Base-by-base conservation (phyloP, 1,139 yeast species). In the Candida neerlandica region DNA sequence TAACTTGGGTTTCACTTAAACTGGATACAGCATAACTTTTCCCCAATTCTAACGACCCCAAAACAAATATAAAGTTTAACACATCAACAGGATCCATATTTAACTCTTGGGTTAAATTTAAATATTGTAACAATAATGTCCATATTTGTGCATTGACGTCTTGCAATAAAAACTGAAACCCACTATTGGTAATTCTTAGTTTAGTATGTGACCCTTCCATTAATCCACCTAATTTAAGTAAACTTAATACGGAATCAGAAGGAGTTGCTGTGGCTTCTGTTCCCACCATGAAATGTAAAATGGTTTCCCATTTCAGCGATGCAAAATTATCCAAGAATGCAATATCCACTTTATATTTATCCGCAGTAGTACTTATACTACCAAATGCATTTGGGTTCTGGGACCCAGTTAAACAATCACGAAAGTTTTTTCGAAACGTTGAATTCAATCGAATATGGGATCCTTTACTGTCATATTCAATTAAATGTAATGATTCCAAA, bases 41-140 rank as follows among this genome's bases (percentile, higher is more conserved):
- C 0, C 99, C 99, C 30, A 92, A 73, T 61, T 94, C 97, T 46
- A 95, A 74, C 2, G 97, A 89, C 2, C 99, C 99, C 43, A 94
- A 73, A 81, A 92, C 86, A 69, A 94, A 95, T 15, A 94, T 86
- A 65, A 94, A 94, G 65, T 94, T 92, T 43, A 94, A 75, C 39
- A 94, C 97, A 62, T 95, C 99, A 26, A 94, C 99, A 0, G 97
- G 95, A 67, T 94, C 96, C 96, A 92, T 89, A 60, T 88, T 84
- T 45, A 89, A 75, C 42, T 85, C 85, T 59, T 89, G 95, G 0
- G 97, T 82, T 77, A 90, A 80, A 63, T 87, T 87, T 54, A 95
- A 73, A 64, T 95, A 95, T 65, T 94, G 97, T 45, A 94, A 71
- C 40, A 94, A 69, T 38, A 94, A 72, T 0, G 97, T 86, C 99